Base-by-base conservation (phyloP, 164 flowering plant species). In the Umbellularia californica region DNA sequence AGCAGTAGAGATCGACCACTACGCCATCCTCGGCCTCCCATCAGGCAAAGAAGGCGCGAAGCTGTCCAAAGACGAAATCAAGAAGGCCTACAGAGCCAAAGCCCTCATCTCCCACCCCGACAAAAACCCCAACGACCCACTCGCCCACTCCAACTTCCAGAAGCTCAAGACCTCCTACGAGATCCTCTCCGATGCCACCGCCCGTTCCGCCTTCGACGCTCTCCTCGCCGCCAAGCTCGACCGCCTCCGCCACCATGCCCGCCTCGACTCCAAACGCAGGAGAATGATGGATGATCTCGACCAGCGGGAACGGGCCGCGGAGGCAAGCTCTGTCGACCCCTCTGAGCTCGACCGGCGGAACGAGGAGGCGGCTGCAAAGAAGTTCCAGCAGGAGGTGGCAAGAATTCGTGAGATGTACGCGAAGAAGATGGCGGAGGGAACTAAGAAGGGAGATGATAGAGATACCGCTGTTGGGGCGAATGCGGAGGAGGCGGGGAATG, bases 1-100 rank as follows among this genome's bases (percentile, higher is more conserved):
- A 82, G 92, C 84, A 28, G 58, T 67, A n/a, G 85, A 82, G 5
- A 79, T 85, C 1, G 93, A 96, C 81, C 98, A 92, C 50, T 94
- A 94, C 64, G 51, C 3, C 2, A 77, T 91, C 70, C 75, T 96
- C 24, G 98, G 97, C 51, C 82, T 94, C 50, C 92, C 95, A 0
- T 89, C 97, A 0, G 99, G 97, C 0, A 94, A 90, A 72, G 93
- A 94, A 72, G 97, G 97, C 1, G 83, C 94, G 11, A 88, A 89
- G 66, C 86, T 96, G 3, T 75, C 87, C 1, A 85, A 81, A 2
- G 79, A 87, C 28, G 98, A 91, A 71, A 96, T 94, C 14, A 58
- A 81, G 7, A 91, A 89, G 75, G 99, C 93, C 0, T 96, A 94
- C 76, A 82, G 81, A 24, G 50, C n/a, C 1, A 92, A 90, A 76